Evolutionary conservation across 306 rosid species (phyloP), one percentile per base, ranked within the genome.

Genomic region (Geum urbanum): DNA sequence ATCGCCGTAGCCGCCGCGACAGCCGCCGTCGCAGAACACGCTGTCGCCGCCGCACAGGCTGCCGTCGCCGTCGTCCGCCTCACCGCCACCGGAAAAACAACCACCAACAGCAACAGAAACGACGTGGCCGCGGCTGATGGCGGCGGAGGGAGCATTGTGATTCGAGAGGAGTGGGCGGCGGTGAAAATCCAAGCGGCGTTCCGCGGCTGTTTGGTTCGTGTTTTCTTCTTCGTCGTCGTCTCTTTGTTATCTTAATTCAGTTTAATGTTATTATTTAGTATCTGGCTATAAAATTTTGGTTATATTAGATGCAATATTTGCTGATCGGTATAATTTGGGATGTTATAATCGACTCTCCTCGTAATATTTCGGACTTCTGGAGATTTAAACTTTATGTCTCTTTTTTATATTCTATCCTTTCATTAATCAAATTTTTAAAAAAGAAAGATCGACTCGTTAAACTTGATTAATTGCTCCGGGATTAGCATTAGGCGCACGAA

Each of bases 161-260:
- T 63, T 58, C 86, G 84, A 0, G 83, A 83, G 40, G 87, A 82
- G 52, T 85, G 84, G 87, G 98, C 98, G 0, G 97, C 96, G 35
- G 66, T 85, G 40, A 88, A 74, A 78, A 92, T 92, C 73, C 98
- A 92, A 69, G 83, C 97, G 37, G 96, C 98, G 53, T 92, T 90
- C 74, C 92, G 96, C 1, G 91, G 94, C 74, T 82, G 86, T 63
- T 71, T 92, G 97, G 98, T 92, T 67, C 5, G 96, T 83, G 9
- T 76, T 22, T 15, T 56, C 12, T 24, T 24, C 27, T 24, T 24
- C 9, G 7, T 43, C 46, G 1, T 43, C 50, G 11, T 47, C 16
- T 47, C 50, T 47, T 1, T 14, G 1, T 24, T 22, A 24, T 24
- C 27, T 27, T 56, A 11, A n/a, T 24, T 54, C 27, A 56, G 37